Percentiles rank a stretch among this genome's conserved stretches.
phyloP scores from a whole-genome alignment of 257 asterid genomes.

The Linaria vulgaris region DNA sequence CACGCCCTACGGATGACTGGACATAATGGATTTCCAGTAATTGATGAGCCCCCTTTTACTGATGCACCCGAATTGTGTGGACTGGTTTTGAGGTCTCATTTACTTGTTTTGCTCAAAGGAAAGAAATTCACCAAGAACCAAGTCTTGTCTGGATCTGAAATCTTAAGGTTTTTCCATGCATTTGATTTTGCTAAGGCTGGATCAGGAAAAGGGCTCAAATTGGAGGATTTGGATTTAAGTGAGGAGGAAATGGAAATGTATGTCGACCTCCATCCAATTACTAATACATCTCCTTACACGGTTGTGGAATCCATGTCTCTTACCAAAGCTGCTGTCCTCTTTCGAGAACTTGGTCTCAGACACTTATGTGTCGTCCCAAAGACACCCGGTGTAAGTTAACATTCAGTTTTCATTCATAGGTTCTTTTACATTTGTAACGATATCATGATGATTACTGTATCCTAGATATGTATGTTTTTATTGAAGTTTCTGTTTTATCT shows the following conservation, averaged over 20 bases:
- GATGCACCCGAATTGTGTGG: conserved; percentile 85
- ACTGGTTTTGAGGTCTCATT: conserved; percentile 80
- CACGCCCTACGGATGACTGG: conserved; percentile 61
- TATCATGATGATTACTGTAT: neutral
- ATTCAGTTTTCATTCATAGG: neutral
- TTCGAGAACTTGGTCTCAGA: conserved; percentile 82
- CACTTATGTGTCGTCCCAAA: conserved; percentile 93
- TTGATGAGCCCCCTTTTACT: conserved; percentile 81
- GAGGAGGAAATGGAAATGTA: conserved; percentile 90
- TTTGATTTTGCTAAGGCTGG: conserved; percentile 93
- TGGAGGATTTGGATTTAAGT: conserved; percentile 66
- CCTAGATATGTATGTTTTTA: neutral
- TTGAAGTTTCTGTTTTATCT: conserved; percentile 1
- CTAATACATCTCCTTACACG: conserved; percentile 87
- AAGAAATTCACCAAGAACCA: conserved; percentile 58
- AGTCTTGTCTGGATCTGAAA: conserved; percentile 44
- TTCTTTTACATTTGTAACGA: neutral
- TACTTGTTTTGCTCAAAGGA: conserved; percentile 67
- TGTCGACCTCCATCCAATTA: conserved; percentile 87
- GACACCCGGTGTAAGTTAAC: conserved; percentile 61
- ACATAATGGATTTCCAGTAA: conserved; percentile 88
- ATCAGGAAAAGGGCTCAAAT: conserved; percentile 80
- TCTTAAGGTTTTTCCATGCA: conserved; percentile 51
- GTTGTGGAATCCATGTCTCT: conserved; percentile 95
- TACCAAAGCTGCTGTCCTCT: conserved; percentile 90